phyloP scores from a whole-genome alignment of 495 filamentous ascomycete genomes.

The Aspergillus cristatus region DNA sequence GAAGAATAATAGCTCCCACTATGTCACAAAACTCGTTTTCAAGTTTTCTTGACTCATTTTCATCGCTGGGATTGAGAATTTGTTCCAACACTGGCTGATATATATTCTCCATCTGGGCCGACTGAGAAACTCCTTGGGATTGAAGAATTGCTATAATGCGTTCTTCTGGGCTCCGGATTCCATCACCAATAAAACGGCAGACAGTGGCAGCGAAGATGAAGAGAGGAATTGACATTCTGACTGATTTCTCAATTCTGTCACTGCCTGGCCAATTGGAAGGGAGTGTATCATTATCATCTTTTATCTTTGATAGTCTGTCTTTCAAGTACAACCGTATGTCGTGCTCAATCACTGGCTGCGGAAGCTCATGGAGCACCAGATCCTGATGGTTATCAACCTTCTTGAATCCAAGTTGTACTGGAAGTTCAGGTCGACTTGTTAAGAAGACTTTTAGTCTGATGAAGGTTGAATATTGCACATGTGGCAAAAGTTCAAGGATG shows the following conservation, averaged over 20 bases:
- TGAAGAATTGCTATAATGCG: slow-evolving; percentile 11
- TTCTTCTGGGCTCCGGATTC: slow-evolving; percentile 3
- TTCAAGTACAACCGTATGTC: slow-evolving; percentile 19
- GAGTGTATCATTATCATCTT: slow-evolving; percentile 5
- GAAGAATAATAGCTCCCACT: slow-evolving; percentile 17
- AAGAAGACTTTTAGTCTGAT: slow-evolving; percentile 18
- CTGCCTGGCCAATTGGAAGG: slow-evolving; percentile 34
- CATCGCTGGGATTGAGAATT: slow-evolving; percentile 8
- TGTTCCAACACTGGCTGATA: slow-evolving; percentile 15
- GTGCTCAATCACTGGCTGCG: slow-evolving; percentile 12
- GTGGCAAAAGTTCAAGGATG: slow-evolving; percentile 30
- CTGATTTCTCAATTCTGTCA: slow-evolving; percentile 4
- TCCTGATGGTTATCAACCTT: slow-evolving; percentile 7
- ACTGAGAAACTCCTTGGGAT: slow-evolving; percentile 4
- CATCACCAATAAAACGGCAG: slow-evolving; percentile 17
- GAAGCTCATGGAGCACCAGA: slow-evolving; percentile 13
- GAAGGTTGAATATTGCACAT: slow-evolving; percentile 2
- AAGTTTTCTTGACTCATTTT: background rate
- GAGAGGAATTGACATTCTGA: slow-evolving; percentile 15
- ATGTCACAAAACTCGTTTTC: slow-evolving; percentile 11
- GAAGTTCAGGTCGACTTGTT: slow-evolving; percentile 37
- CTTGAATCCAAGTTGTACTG: slow-evolving; percentile 25
- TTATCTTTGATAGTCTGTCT: slow-evolving; percentile 11
- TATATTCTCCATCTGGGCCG: slow-evolving; percentile 17
- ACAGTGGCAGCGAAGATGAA: slow-evolving; percentile 27